Percentiles rank a stretch among this genome's conserved stretches.
Evolutionary conservation across 495 filamentous ascomycete genomes (phyloP).

Genomic region (Polyplosphaeria fusca): DNA sequence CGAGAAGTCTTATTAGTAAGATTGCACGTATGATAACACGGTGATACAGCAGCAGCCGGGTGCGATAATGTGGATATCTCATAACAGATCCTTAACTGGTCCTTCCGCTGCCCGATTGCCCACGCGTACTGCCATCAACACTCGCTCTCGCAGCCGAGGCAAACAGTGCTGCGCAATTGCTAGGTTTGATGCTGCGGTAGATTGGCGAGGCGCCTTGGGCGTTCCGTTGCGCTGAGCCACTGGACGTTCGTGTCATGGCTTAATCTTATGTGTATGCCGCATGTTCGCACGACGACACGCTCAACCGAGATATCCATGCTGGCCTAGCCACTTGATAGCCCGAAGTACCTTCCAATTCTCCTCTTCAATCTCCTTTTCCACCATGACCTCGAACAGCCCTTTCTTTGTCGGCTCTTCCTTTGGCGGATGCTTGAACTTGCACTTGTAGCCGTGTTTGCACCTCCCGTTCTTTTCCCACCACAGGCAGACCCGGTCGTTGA

Average conservation of each 20-base stretch:
- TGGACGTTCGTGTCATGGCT: too few relatives aligned
- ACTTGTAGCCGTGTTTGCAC: constrained; percentile 23
- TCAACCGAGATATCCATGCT: constrained; percentile 35
- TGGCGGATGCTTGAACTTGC: constrained; percentile 17
- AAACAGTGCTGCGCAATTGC: not conserved
- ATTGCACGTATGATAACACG: too few relatives aligned
- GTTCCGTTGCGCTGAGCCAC: too few relatives aligned
- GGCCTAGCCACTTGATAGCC: constrained; percentile 42
- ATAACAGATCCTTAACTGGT: too few relatives aligned
- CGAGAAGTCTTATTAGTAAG: too few relatives aligned
- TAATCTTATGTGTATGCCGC: not conserved
- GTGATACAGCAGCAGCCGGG: too few relatives aligned
- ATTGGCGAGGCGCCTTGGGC: not conserved
- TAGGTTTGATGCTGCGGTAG: not conserved
- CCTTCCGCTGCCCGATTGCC: too few relatives aligned
- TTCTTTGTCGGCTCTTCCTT: constrained; percentile 5
- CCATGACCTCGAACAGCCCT: constrained; percentile 24
- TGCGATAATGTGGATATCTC: too few relatives aligned
- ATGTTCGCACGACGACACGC: not conserved
- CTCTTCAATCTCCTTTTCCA: constrained; percentile 38
- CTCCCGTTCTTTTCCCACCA: constrained; percentile 17
- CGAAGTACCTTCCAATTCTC: constrained; percentile 35
- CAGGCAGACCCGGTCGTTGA: not conserved
- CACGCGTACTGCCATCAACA: not conserved
- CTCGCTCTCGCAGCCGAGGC: not conserved